These are phyloP conservation scores for Aspergillus nomiae DNA, from an alignment of 2,329 filamentous ascomycete genomes.

Conservation along the genomic window DNA sequence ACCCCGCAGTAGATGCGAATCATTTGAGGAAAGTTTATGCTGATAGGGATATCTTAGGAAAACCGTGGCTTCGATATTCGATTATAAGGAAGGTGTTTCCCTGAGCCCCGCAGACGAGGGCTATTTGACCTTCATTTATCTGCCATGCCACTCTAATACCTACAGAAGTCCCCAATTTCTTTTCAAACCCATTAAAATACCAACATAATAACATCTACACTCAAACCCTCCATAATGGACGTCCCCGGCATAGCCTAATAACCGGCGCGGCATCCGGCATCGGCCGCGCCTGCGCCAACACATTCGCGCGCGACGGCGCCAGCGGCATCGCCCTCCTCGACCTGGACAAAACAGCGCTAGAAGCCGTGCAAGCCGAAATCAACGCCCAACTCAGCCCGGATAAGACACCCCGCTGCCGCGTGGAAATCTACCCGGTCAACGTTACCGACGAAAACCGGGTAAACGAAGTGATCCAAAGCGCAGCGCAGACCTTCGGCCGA, in stretches of 20 bases:
- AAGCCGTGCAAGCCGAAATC: neutral
- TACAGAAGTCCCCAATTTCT: neutral
- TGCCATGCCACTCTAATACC: neutral
- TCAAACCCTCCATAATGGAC: neutral
- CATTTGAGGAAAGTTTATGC: neutral
- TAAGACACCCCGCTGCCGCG: neutral
- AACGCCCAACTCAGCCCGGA: neutral
- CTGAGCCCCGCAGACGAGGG: neutral
- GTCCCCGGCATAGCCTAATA: constrained; percentile 7
- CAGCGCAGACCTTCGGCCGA: neutral
- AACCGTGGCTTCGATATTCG: neutral
- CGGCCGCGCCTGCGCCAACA: constrained; percentile 10
- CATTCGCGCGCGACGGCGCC: constrained; percentile 13
- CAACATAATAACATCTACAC: neutral
- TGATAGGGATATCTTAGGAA: neutral
- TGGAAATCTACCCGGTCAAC: neutral
- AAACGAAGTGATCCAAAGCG: neutral
- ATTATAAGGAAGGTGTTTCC: neutral
- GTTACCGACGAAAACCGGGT: neutral
- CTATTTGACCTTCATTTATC: neutral
- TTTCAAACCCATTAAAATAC: rapidly evolving
- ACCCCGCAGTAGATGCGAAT: too few species aligned
- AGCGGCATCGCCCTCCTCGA: constrained; percentile 7
- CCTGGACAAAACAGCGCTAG: neutral
- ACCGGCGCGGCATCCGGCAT: constrained; percentile 15